These are phyloP conservation scores for Spathaspora arborariae DNA, from an alignment of 805 yeast genomes.

Conservation along the genomic window DNA sequence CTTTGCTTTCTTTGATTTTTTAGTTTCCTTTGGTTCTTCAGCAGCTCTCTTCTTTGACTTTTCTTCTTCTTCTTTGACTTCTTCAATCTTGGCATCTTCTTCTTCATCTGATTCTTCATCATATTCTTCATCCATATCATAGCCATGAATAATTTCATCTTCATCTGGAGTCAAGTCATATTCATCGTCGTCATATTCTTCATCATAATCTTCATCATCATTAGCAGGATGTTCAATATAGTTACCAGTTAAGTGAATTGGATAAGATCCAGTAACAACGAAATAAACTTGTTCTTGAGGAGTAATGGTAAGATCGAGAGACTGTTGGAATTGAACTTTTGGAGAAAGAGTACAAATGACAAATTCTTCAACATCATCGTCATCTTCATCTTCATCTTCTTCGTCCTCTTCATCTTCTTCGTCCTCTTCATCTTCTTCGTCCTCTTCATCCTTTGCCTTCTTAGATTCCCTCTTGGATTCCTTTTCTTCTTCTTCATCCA, in stretches of 20 bases:
- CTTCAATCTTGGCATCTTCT: constrained; percentile 55
- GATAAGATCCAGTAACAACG: constrained; percentile 94
- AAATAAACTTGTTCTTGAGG: constrained; percentile 94
- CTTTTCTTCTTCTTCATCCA: constrained; percentile 29
- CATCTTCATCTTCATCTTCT: constrained; percentile 58
- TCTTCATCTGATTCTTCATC: constrained; percentile 54
- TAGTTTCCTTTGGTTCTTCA: constrained; percentile 26
- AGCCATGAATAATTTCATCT: constrained; percentile 60
- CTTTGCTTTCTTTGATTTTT: constrained; percentile 30
- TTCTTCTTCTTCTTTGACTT: constrained; percentile 64
- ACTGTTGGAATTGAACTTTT: constrained; percentile 78
- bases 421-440: constrained; percentile 49
- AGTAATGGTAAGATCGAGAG: constrained; percentile 81
- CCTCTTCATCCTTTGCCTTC: constrained; percentile 20
- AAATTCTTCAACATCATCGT: constrained; percentile 77
- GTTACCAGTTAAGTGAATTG: constrained; percentile 91
- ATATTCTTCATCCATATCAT: constrained; percentile 53
- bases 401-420: constrained; percentile 49
- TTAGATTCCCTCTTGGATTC: constrained; percentile 9
- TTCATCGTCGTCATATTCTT: constrained; percentile 48
- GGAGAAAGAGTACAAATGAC: constrained; percentile 91
- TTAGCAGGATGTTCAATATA: constrained; percentile 95
- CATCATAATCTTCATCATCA: constrained; percentile 54
- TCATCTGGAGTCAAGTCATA: constrained; percentile 71
- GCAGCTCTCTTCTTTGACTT: constrained; percentile 31